Evolutionary conservation across 2,329 filamentous ascomycete species (phyloP).

Genomic region (Aureobasidium pullulans): DNA sequence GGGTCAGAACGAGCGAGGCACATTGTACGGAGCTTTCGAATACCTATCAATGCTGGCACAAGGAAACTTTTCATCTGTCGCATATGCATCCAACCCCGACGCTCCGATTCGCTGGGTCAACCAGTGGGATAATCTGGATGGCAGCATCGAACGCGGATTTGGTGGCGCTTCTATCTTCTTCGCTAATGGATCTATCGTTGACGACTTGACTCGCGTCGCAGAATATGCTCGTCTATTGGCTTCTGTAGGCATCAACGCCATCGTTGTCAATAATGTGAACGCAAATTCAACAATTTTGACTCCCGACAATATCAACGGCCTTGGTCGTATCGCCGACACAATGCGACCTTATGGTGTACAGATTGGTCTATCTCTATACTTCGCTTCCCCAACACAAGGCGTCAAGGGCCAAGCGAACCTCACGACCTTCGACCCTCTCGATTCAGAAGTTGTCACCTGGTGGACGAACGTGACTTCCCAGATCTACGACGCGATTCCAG

Average conservation of each 20-base stretch:
- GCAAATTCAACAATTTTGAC: slow-evolving; percentile 54
- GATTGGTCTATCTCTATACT: slow-evolving; percentile 60
- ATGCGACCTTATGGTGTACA: slow-evolving; percentile 62
- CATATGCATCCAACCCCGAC: slow-evolving; percentile 48
- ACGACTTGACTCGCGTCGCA: slow-evolving; percentile 52
- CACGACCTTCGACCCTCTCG: slow-evolving; percentile 58
- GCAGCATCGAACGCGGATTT: slow-evolving; percentile 62
- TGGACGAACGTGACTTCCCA: slow-evolving; percentile 54
- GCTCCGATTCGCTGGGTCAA: slow-evolving; percentile 63
- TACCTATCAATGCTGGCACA: slow-evolving; percentile 60
- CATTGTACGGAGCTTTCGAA: slow-evolving; percentile 62
- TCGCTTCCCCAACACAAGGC: slow-evolving; percentile 54
- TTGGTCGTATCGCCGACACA: slow-evolving; percentile 55
- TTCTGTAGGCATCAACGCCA: slow-evolving; percentile 58
- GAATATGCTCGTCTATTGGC: slow-evolving; percentile 60
- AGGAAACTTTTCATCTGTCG: slow-evolving; percentile 44
- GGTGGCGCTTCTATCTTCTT: slow-evolving; percentile 65
- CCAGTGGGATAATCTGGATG: slow-evolving; percentile 65
- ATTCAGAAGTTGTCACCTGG: slow-evolving; percentile 52
- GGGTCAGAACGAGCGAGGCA: slow-evolving; percentile 59
- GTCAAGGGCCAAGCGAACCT: slow-evolving; percentile 38
- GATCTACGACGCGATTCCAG: slow-evolving; percentile 55
- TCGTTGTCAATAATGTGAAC: slow-evolving; percentile 67
- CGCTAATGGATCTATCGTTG: slow-evolving; percentile 46
- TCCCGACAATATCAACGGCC: slow-evolving; percentile 51